Evolutionary conservation across 1,139 yeast species (phyloP), one percentile per base, ranked within the genome.

Genomic region (Zygosaccharomyces pseudobailii): DNA sequence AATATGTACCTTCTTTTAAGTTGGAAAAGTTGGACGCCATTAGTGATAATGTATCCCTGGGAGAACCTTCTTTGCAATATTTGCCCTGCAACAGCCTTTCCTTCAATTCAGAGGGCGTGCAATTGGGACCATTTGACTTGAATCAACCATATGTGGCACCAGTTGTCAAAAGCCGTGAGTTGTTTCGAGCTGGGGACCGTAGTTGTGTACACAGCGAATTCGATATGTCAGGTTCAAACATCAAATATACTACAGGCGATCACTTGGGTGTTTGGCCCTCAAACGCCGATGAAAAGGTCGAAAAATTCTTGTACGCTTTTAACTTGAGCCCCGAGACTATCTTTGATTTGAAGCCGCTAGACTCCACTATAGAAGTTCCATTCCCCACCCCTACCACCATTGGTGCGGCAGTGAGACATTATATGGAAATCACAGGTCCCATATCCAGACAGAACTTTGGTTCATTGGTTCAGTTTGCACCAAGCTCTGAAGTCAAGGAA

Each of bases 181-280:
- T 94, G 54, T 90, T 90, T 72, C 72, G 71, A 49, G 45, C 46
- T 34, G 65, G 71, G 19, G 78, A 74, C 36, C 83, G 97, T 71
- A 69, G 67, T 56, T 92, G 98, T 71, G 80, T 92, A 51, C 98
- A 92, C 65, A 80, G 85, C 48, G 98, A 92, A 67, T 81, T 94
- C 58, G 97, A 90, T 61, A 71, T 89, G 43, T 75, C 88, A 1
- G 78, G 71, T 36, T 79, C 94, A 3, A 85, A 86, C 60, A 72
- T 92, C 64, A 82, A 84, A 62, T 92, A 92, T 68, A 75, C 89
- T 44, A 92, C 98, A 8, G 98, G 98, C 66, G 98, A 92, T 66
- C 98, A 92, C 69, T 72, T 92, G 57, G 97, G 96, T 9, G 73
- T 92, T 50, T 87, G 97, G 95, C 92, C 97, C 35, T 87, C 94